Evolutionary conservation across 129 eudicot genomes (phyloP).

Genomic region (Silybum marianum): DNA sequence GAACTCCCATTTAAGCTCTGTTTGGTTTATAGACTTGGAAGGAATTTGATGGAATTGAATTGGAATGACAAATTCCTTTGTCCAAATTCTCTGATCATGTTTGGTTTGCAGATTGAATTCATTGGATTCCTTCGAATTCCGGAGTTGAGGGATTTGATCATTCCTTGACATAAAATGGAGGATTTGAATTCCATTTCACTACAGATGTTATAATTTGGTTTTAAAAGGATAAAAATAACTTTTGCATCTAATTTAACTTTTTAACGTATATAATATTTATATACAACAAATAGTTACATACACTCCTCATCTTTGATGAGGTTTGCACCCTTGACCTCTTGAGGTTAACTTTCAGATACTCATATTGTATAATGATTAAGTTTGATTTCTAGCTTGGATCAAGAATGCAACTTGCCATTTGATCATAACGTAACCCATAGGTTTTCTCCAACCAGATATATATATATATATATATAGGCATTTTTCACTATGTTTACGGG

Average conservation of each 20-base stretch:
- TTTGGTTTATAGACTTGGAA: too few relatives aligned
- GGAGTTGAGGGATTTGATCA: too few relatives aligned
- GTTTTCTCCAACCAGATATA: not conserved
- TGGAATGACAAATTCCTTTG: too few relatives aligned
- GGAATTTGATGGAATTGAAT: too few relatives aligned
- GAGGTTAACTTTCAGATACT: not conserved
- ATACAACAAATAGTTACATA: not conserved
- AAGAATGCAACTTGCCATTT: not conserved
- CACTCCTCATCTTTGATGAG: not conserved
- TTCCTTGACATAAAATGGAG: too few relatives aligned
- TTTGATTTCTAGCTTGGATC: not conserved
- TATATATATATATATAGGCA: not conserved
- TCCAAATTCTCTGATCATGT: too few relatives aligned
- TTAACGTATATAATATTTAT: not conserved
- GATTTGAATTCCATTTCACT: too few relatives aligned
- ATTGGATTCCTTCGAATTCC: too few relatives aligned
- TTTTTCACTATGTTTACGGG: not conserved
- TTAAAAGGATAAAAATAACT: too few relatives aligned
- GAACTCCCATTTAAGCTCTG: not conserved
- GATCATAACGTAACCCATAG: not conserved
- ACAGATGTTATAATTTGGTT: too few relatives aligned
- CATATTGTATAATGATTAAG: not conserved
- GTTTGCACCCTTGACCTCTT: not conserved
- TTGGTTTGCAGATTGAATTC: too few relatives aligned
- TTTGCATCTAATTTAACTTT: not conserved